Conservation (phyloP, 306 rosid species). For the Corylus avellana region DNA sequence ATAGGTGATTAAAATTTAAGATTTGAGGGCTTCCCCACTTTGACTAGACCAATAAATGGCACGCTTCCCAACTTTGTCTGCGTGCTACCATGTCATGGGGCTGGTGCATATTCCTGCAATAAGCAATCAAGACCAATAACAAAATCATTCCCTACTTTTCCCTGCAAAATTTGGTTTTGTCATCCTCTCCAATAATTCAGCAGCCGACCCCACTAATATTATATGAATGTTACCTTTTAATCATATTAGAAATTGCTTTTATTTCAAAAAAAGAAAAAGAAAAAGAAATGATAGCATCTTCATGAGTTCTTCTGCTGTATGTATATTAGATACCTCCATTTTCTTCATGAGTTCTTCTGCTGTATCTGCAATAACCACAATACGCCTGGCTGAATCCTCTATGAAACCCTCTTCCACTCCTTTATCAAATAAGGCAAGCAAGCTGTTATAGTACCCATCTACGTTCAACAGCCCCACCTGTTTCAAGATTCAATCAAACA, state of each 20-base stretch:
- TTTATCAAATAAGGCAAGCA: slow-evolving; percentile 62
- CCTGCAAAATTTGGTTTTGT: slow-evolving; percentile 20
- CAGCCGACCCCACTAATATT: neutral
- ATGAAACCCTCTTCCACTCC: slow-evolving; percentile 78
- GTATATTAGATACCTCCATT: slow-evolving; percentile 52
- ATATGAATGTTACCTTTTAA: neutral
- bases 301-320: neutral
- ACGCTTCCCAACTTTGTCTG: slow-evolving; percentile 57
- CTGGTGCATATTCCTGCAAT: slow-evolving; percentile 53
- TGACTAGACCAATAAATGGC: slow-evolving; percentile 41
- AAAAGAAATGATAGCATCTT: neutral
- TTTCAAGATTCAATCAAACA: slow-evolving; percentile 9
- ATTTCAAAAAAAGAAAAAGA: neutral
- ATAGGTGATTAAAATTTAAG: slow-evolving; percentile 43
- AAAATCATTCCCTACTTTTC: slow-evolving; percentile 13
- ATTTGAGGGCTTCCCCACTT: slow-evolving; percentile 38
- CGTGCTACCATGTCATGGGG: slow-evolving; percentile 56
- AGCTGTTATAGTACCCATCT: slow-evolving; percentile 62
- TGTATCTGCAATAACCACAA: slow-evolving; percentile 59
- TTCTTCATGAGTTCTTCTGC: slow-evolving; percentile 51
- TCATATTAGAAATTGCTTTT: neutral
- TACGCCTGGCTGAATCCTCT: slow-evolving; percentile 54
- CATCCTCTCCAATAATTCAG: slow-evolving; percentile 35
- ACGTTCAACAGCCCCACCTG: slow-evolving; percentile 75
- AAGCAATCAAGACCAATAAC: slow-evolving; percentile 14